Evolutionary conservation across 371 early-diverging fungal species (phyloP).

Genomic region (Mortierella sp.): DNA sequence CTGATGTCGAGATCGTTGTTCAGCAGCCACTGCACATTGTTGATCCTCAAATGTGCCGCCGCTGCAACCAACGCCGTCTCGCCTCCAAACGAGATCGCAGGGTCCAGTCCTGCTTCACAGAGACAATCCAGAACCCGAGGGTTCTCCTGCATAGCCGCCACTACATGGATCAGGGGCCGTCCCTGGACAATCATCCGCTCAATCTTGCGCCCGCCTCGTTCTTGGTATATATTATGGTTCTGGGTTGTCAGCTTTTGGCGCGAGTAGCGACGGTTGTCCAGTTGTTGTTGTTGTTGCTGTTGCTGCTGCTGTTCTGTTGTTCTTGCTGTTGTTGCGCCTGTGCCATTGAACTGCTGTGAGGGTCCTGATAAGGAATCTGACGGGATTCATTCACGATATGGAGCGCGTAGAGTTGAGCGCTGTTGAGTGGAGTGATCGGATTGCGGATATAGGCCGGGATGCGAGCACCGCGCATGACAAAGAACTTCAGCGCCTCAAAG

Average conservation of each 20-base stretch:
- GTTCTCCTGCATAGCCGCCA: conserved; percentile 57
- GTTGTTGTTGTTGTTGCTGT: background rate
- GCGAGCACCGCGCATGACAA: conserved; percentile 57
- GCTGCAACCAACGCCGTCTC: conserved; percentile 57
- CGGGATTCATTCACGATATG: conserved; percentile 45
- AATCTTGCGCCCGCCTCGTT: conserved; percentile 28
- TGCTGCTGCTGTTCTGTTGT: background rate
- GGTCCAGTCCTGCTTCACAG: conserved; percentile 56
- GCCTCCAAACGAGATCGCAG: conserved; percentile 50
- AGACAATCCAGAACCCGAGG: conserved; percentile 52
- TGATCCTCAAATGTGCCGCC: conserved; percentile 54
- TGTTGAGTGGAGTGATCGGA: conserved; percentile 52
- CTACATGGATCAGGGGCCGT: conserved; percentile 53
- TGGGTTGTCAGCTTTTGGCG: conserved; percentile 18
- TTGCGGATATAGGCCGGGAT: conserved; percentile 55
- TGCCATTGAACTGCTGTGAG: background rate
- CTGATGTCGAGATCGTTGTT: conserved; percentile 54
- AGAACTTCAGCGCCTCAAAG: conserved; percentile 52
- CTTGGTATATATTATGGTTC: conserved; percentile 36
- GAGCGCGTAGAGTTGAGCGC: conserved; percentile 49
- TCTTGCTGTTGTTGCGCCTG: background rate
- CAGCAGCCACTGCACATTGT: conserved; percentile 56
- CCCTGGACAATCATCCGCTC: conserved; percentile 45
- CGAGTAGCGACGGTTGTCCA: conserved; percentile 25
- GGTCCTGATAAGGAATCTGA: background rate